phyloP scores from a whole-genome alignment of 768 basidiomycete genomes.

The Dentipellis fragilis region DNA sequence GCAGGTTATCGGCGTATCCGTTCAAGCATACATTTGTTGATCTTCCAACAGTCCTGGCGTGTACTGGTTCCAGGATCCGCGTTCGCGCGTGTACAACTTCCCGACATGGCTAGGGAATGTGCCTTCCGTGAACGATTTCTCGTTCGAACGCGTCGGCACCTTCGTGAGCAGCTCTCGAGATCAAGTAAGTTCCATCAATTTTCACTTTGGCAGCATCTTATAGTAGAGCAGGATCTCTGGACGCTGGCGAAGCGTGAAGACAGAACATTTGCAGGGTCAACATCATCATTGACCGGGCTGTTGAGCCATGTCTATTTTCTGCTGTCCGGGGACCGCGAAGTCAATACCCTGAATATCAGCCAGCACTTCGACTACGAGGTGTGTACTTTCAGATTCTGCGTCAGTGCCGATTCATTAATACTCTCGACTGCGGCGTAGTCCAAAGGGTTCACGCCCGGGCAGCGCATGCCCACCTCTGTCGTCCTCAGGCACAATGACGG shows the following conservation, averaged over 20 bases:
- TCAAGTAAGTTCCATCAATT: slow-evolving; percentile 29
- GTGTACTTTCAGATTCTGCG: slow-evolving; percentile 8
- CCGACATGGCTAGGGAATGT: slow-evolving; percentile 59
- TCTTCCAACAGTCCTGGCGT: slow-evolving; percentile 59
- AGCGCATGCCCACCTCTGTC: slow-evolving; percentile 67
- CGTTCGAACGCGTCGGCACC: slow-evolving; percentile 62
- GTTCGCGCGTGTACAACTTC: slow-evolving; percentile 83
- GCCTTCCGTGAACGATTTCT: slow-evolving; percentile 74
- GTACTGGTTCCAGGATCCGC: slow-evolving; percentile 81
- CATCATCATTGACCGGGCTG: slow-evolving; percentile 79
- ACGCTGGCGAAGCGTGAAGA: slow-evolving; percentile 47
- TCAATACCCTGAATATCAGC: slow-evolving; percentile 57
- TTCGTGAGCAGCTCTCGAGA: slow-evolving; percentile 80
- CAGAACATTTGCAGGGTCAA: slow-evolving; percentile 72
- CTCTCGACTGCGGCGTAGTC: slow-evolving; percentile 27
- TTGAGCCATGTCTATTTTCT: slow-evolving; percentile 84
- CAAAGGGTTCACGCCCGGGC: slow-evolving; percentile 62
- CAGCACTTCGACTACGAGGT: slow-evolving; percentile 51
- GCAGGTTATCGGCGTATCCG: slow-evolving; percentile 12
- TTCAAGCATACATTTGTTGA: not conserved
- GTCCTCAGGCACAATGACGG: slow-evolving; percentile 56
- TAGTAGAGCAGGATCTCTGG: slow-evolving; percentile 49
- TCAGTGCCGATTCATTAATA: not conserved
- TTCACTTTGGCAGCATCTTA: not conserved
- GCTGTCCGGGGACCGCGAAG: slow-evolving; percentile 58